Evolutionary conservation across 371 early-diverging fungal genomes (phyloP).

Genomic region (Funneliformis caledonium): DNA sequence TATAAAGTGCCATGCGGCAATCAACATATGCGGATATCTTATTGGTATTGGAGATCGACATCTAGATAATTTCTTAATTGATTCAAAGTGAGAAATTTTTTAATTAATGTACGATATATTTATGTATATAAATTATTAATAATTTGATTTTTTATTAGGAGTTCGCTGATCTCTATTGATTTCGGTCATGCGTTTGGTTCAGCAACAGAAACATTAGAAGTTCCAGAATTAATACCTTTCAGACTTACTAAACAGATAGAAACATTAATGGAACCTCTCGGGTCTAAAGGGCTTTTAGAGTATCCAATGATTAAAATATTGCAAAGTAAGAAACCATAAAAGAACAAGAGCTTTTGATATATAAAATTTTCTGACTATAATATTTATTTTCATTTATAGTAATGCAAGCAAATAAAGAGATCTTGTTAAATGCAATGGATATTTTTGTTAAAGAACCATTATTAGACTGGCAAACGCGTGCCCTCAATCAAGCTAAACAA

Average conservation of each 20-base stretch:
- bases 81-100: background rate
- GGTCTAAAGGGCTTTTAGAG: constrained; percentile 10
- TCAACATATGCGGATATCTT: constrained; percentile 18
- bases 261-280: constrained; percentile 13
- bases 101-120: background rate
- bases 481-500: background rate
- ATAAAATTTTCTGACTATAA: background rate
- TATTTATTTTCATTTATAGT: background rate
- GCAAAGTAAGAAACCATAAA: background rate
- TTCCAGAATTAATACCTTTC: constrained; percentile 29
- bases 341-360: background rate
- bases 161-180: constrained; percentile 15
- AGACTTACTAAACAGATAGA: constrained; percentile 17
- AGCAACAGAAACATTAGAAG: constrained; percentile 4
- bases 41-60: constrained; percentile 31
- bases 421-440: constrained; percentile 21
- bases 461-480: constrained; percentile 11
- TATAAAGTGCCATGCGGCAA: constrained; percentile 12
- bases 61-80: constrained; percentile 20
- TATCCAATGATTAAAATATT: constrained; percentile 28
- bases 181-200: constrained; percentile 22
- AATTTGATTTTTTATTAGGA: background rate
- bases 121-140: background rate
- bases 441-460: constrained; percentile 24
- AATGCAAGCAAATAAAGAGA: constrained; percentile 29